Evolutionary conservation across 2,329 filamentous ascomycete genomes (phyloP).

Genomic region (Microsporum audouinii): DNA sequence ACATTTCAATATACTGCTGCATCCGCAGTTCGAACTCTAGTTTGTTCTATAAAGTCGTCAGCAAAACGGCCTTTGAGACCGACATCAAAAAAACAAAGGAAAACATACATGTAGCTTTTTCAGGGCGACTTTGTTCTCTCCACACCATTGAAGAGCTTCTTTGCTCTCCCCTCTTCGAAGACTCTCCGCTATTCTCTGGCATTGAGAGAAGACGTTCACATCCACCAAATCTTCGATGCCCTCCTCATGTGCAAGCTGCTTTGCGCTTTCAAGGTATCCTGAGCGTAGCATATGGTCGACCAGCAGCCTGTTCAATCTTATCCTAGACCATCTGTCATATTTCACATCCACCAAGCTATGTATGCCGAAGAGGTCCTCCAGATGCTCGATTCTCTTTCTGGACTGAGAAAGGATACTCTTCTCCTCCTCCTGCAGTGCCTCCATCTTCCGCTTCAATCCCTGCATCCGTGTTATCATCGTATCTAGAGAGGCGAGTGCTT

Average conservation of each 20-base stretch:
- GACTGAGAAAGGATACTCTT: constrained; percentile 62
- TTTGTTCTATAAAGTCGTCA: constrained; percentile 48
- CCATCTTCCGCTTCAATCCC: constrained; percentile 77
- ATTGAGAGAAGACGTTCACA: constrained; percentile 73
- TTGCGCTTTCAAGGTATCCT: constrained; percentile 69
- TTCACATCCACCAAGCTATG: constrained; percentile 77
- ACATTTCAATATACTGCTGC: constrained; percentile 90
- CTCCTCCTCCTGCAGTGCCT: constrained; percentile 67
- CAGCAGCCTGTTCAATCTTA: constrained; percentile 67
- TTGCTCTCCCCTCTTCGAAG: constrained; percentile 58
- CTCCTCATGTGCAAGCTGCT: constrained; percentile 61
- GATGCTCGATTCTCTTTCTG: constrained; percentile 63
- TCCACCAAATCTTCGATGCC: constrained; percentile 74
- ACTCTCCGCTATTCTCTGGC: constrained; percentile 64
- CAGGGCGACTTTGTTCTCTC: constrained; percentile 82
- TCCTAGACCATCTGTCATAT: constrained; percentile 82
- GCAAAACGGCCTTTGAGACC: not conserved
- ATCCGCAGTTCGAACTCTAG: constrained; percentile 87
- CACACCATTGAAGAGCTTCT: constrained; percentile 81
- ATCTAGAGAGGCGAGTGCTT: constrained; percentile 72
- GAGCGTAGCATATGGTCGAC: constrained; percentile 86
- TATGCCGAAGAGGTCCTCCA: constrained; percentile 70
- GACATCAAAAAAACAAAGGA: not conserved
- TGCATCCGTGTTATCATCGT: constrained; percentile 76
- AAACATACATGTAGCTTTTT: constrained; percentile 65